phyloP scores from a whole-genome alignment of 2,329 filamentous ascomycete genomes.

The Talaromyces albobiverticillius region DNA sequence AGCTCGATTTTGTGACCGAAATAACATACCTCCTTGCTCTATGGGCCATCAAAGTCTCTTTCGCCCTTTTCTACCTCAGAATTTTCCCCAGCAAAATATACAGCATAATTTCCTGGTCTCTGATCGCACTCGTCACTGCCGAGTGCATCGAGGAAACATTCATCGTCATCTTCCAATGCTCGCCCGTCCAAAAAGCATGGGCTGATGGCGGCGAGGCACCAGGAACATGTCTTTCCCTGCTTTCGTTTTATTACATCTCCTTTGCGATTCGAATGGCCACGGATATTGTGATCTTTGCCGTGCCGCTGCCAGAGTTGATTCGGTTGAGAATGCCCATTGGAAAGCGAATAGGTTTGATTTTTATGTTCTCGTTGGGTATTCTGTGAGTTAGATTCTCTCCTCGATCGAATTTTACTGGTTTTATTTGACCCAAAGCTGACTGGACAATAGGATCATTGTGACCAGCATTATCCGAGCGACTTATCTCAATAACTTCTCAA shows the following conservation, averaged over 20 bases:
- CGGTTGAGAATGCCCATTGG: conserved; percentile 17
- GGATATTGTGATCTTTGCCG: conserved; percentile 18
- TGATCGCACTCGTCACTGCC: conserved; percentile 48
- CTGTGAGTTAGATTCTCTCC: conserved; percentile 12
- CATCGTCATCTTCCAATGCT: conserved; percentile 50
- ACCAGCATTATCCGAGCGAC: conserved; percentile 21
- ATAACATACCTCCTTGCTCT: conserved; percentile 27
- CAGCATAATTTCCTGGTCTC: conserved; percentile 15
- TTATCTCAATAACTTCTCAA: conserved; percentile 18
- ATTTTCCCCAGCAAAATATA: conserved; percentile 22
- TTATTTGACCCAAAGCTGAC: background rate
- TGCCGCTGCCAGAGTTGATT: conserved; percentile 20
- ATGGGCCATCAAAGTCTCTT: conserved; percentile 28
- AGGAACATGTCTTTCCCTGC: conserved; percentile 18
- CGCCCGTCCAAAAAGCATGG: conserved; percentile 21
- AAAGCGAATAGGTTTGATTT: conserved; percentile 18
- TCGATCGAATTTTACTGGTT: background rate
- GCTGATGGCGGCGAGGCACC: conserved; percentile 11
- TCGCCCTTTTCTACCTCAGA: conserved; percentile 23
- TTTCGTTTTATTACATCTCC: conserved; percentile 18
- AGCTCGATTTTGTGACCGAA: conserved; percentile 22
- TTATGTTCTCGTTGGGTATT: conserved; percentile 22
- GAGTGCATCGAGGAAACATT: conserved; percentile 68
- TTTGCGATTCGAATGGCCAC: conserved; percentile 20
- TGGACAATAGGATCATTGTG: conserved; percentile 17